A percentile compares a stretch with the other conserved stretches of the same genome.
Evolutionary conservation across 192 early-diverging fungal species (phyloP).

Genomic region (Dimargaris cristalligena): DNA sequence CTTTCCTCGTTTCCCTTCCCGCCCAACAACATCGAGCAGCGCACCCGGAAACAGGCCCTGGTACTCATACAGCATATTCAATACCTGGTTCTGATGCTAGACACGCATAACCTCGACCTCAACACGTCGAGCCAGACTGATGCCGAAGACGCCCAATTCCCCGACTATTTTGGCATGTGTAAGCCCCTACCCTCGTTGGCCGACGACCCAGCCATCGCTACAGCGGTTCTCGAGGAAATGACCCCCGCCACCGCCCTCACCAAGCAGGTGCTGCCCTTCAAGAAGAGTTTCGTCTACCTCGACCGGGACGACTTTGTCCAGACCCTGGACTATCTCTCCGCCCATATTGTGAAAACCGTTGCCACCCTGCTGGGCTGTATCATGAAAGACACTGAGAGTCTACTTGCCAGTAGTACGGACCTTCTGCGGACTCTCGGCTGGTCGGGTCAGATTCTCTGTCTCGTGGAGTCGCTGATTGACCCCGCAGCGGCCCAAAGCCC

Average conservation of each 20-base stretch:
- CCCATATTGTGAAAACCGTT: slow-evolving; percentile 8
- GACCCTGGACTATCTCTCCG: background rate
- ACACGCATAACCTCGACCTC: slow-evolving; percentile 7
- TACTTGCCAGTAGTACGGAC: background rate
- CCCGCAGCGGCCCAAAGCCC: no score
- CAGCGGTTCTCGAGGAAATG: background rate
- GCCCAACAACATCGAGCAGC: slow-evolving; percentile 5
- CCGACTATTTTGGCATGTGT: slow-evolving; percentile 1
- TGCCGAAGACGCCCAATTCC: slow-evolving; percentile 1
- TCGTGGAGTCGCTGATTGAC: background rate
- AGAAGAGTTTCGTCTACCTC: slow-evolving; percentile 9
- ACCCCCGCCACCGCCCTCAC: background rate
- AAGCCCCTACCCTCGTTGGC: background rate
- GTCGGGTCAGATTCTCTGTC: slow-evolving; percentile 11
- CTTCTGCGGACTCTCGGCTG: slow-evolving; percentile 5
- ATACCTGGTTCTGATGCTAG: slow-evolving; percentile 9
- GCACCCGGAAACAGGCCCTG: slow-evolving; percentile 6
- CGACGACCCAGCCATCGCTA: background rate
- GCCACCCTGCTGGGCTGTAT: background rate
- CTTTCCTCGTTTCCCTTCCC: slow-evolving; percentile 1
- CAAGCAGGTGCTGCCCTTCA: background rate
- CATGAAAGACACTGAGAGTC: background rate
- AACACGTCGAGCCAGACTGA: background rate
- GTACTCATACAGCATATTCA: slow-evolving; percentile 4
- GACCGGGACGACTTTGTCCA: slow-evolving; percentile 3